Percentiles rank a stretch among this genome's conserved stretches.
These are phyloP conservation scores for Harringtonia lauricola DNA, from an alignment of 2,329 filamentous ascomycete species.

Conservation along the genomic window DNA sequence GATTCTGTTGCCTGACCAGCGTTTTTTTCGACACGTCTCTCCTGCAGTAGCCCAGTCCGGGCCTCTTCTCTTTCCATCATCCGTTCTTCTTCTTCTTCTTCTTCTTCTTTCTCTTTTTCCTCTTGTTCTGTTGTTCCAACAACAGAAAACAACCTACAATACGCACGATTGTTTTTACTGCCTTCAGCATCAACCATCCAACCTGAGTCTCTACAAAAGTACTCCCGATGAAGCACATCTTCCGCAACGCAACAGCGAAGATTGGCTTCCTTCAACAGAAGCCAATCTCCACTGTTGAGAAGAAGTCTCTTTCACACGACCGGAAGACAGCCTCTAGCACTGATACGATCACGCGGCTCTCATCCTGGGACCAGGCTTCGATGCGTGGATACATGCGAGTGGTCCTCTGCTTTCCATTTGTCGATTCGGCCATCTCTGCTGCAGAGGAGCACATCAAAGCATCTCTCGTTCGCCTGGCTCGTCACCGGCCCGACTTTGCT, in stretches of 20 bases:
- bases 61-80: not conserved
- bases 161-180: no score
- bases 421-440: not conserved
- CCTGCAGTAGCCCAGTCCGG: not conserved
- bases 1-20: no score
- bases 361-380: constrained; percentile 11
- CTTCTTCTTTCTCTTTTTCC: not conserved
- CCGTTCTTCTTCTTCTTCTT: not conserved
- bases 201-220: not conserved
- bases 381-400: constrained; percentile 12
- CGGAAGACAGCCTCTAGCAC: not conserved
- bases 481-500: constrained; percentile 17
- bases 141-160: no score
- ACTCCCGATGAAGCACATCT: not conserved
- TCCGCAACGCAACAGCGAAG: not conserved
- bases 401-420: constrained; percentile 15
- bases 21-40: no score
- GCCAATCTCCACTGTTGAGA: not conserved
- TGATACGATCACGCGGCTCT: constrained; percentile 2
- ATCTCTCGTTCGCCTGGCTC: constrained; percentile 12
- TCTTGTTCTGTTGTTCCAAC: not conserved
- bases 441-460: constrained; percentile 10
- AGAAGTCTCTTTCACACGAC: not conserved
- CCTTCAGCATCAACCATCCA: no score
- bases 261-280: not conserved